Evolutionary conservation across 495 filamentous ascomycete genomes (phyloP), one percentile per base, ranked within the genome.

Genomic region (Evansstolkia leycettana): DNA sequence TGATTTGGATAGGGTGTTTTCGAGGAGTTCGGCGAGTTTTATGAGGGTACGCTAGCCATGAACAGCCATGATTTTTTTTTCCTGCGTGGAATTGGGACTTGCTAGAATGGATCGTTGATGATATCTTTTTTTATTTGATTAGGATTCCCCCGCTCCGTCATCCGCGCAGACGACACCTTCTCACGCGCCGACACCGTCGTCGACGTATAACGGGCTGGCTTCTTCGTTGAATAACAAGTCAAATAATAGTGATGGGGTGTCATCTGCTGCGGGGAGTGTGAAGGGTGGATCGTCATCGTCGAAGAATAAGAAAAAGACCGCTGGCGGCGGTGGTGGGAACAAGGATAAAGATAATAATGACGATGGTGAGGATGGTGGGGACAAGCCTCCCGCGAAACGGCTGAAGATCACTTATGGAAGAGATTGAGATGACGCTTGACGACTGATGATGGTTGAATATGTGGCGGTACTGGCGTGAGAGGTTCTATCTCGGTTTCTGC

Each of bases 371-470:
- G 66, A 67, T 19, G 62, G 64, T 24, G 60, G 51, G 9, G 65
- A 62, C 36, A 64, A 61, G 26, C 64, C 61, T 34, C 52, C 57
- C 25, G 47, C 56, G 23, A 70, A 72, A 48, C 50, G 68, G 32
- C 49, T 72, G 51, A 72, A 72, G 51, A 64, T 72, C 27, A 70
- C 55, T 30, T 72, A 69, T 50, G 64, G 55, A 13, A 47, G 63
- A 24, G 61, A 67, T 39, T 65, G 46, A 57, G 23, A 7, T 13
- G 31, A 19, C n/a, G n/a, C n/a, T n/a, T n/a, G n/a, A n/a, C n/a
- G n/a, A n/a, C n/a, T n/a, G n/a, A n/a, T n/a, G n/a, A n/a, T n/a
- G n/a, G n/a, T n/a, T n/a, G n/a, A n/a, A n/a, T n/a, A n/a, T n/a
- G n/a, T n/a, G n/a, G n/a, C n/a, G n/a, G n/a, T n/a, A n/a, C n/a